Evolutionary conservation across 2,329 filamentous ascomycete species (phyloP).

Genomic region (Thelonectria blattea): DNA sequence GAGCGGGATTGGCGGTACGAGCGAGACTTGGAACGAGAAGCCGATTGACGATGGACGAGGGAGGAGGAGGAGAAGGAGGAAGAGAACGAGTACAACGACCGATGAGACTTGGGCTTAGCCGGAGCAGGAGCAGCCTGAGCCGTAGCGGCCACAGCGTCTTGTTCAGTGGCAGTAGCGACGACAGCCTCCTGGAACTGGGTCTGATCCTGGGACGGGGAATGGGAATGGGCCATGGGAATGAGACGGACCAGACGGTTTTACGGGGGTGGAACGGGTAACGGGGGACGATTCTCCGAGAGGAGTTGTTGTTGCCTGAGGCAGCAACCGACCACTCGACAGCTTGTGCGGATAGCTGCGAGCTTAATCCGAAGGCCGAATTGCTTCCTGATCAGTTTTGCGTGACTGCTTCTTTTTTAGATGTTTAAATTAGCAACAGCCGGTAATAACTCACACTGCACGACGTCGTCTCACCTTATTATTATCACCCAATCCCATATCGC

Average conservation of each 20-base stretch:
- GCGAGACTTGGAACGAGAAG: neutral
- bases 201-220: slow-evolving; percentile 24
- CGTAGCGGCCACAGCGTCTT: slow-evolving; percentile 22
- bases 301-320: slow-evolving; percentile 15
- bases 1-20: slow-evolving; percentile 8
- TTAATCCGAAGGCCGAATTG: neutral
- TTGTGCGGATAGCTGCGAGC: no score
- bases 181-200: slow-evolving; percentile 20
- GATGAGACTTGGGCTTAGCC: slow-evolving; percentile 3
- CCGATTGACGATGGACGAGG: slow-evolving; percentile 11
- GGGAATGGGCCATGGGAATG: slow-evolving; percentile 35
- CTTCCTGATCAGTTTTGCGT: neutral
- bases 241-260: slow-evolving; percentile 12
- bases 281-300: slow-evolving; percentile 12
- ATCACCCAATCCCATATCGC: neutral
- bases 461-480: neutral
- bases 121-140: neutral
- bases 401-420: neutral
- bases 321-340: neutral
- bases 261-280: neutral
- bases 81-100: slow-evolving; percentile 8
- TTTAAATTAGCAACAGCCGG: neutral
- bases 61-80: slow-evolving; percentile 6
- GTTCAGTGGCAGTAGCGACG: slow-evolving; percentile 28
- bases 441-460: neutral